phyloP scores from a whole-genome alignment of 768 basidiomycete species.

The Rubroboletus pulcherrimus region DNA sequence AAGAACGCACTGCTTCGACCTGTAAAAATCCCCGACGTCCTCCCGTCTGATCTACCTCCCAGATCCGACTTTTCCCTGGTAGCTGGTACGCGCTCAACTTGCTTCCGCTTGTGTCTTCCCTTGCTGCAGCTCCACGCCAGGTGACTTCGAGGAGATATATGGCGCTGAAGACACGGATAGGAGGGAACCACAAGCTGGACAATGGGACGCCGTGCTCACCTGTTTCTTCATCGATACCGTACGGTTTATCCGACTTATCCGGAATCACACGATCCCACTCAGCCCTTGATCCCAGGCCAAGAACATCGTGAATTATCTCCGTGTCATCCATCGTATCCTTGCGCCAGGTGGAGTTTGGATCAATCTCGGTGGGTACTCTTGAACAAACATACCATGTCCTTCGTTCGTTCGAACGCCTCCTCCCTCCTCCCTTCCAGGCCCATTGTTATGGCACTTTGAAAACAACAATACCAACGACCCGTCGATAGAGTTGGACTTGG shows the following conservation, averaged over 20 bases:
- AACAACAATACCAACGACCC: conserved; percentile 78
- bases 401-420: neutral
- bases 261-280: neutral
- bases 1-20: conserved; percentile 59
- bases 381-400: neutral
- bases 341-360: conserved; percentile 89
- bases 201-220: conserved; percentile 88
- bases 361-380: conserved; percentile 50
- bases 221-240: conserved; percentile 99
- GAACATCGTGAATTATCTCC: conserved; percentile 87
- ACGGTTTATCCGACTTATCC: conserved; percentile 15
- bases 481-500: conserved; percentile 85
- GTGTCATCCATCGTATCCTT: conserved; percentile 79
- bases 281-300: conserved; percentile 56
- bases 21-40: conserved; percentile 78
- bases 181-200: conserved; percentile 64
- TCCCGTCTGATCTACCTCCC: conserved; percentile 65
- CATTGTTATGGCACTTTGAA: conserved; percentile 96
- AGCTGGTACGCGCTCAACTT: conserved; percentile 52
- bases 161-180: conserved; percentile 49
- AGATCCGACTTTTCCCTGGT: conserved; percentile 77
- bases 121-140: conserved; percentile 32
- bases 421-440: conserved; percentile 45
- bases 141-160: conserved; percentile 94
- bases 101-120: neutral